phyloP scores from a whole-genome alignment of 257 asterid genomes.

The Plectranthus barbatus region DNA sequence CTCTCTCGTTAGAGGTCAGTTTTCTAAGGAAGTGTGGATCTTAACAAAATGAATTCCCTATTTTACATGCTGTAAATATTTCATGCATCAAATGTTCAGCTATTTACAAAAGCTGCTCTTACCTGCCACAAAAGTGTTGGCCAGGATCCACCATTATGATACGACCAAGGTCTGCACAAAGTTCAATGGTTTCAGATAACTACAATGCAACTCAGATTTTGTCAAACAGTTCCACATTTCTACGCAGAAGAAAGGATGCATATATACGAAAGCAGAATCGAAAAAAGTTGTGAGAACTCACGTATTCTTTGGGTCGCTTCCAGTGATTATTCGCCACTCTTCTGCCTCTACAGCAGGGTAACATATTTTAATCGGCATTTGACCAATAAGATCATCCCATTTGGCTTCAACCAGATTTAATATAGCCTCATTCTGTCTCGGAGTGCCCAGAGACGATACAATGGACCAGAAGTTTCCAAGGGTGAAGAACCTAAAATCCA shows the following conservation, averaged over 20 bases:
- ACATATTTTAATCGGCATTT: conserved; percentile 81
- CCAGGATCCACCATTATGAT: conserved; percentile 93
- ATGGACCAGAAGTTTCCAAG: conserved; percentile 88
- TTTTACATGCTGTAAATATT: no score
- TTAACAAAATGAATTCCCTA: no score
- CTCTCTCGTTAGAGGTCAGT: no score
- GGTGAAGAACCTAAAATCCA: conserved; percentile 89
- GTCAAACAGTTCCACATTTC: background rate
- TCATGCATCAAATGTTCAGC: background rate
- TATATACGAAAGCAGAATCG: background rate
- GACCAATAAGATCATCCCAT: conserved; percentile 81
- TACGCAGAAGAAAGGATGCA: no score
- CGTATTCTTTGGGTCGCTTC: conserved; percentile 95
- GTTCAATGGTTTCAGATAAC: no score
- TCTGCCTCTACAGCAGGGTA: conserved; percentile 78
- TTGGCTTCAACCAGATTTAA: conserved; percentile 66
- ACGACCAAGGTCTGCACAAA: conserved; percentile 78
- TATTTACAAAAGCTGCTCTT: background rate
- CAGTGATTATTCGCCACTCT: conserved; percentile 89
- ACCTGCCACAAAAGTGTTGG: conserved; percentile 90
- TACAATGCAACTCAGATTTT: no score
- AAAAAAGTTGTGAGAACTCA: conserved; percentile 27
- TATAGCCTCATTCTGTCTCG: conserved; percentile 66
- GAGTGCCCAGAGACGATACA: conserved; percentile 77
- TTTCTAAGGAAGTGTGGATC: no score